These are phyloP conservation scores for Pascua sp. DNA, from an alignment of 1,284 basidiomycete species.

Conservation along the genomic window DNA sequence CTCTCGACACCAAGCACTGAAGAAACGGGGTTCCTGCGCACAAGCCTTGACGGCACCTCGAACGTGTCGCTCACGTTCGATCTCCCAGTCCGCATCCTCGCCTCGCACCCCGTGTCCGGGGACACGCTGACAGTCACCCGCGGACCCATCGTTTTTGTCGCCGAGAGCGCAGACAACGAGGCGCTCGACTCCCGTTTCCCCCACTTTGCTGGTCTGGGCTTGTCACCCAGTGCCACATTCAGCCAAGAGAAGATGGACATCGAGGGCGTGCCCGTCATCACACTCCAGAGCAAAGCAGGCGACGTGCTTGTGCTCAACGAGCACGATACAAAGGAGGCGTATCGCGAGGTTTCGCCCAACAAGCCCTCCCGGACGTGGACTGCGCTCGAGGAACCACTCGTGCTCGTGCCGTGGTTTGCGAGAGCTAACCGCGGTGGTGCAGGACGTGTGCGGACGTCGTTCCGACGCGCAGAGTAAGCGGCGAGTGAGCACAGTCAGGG, in stretches of 20 bases:
- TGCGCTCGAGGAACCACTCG: constrained; percentile 14
- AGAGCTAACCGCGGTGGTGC: constrained; percentile 34
- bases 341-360: constrained; percentile 7
- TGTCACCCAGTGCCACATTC: constrained; percentile 21
- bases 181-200: constrained; percentile 17
- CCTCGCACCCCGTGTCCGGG: constrained; percentile 24
- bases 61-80: constrained; percentile 18
- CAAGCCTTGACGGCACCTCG: constrained; percentile 1
- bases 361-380: constrained; percentile 12
- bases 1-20: constrained; percentile 8
- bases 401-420: constrained; percentile 35
- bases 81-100: constrained; percentile 29
- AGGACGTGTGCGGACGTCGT: constrained; percentile 27
- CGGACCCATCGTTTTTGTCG: constrained; percentile 37
- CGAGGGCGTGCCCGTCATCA: constrained; percentile 25
- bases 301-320: constrained; percentile 7
- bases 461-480: constrained; percentile 10
- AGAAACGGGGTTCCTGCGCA: constrained; percentile 18
- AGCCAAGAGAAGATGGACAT: constrained; percentile 16
- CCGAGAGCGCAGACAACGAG: constrained; percentile 33
- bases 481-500: not conserved
- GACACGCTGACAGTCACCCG: constrained; percentile 34
- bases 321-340: constrained; percentile 4
- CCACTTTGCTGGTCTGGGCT: constrained; percentile 31
- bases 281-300: constrained; percentile 8